Conservation (phyloP, 2,329 filamentous ascomycete species). For the Seiridium unicorne region DNA sequence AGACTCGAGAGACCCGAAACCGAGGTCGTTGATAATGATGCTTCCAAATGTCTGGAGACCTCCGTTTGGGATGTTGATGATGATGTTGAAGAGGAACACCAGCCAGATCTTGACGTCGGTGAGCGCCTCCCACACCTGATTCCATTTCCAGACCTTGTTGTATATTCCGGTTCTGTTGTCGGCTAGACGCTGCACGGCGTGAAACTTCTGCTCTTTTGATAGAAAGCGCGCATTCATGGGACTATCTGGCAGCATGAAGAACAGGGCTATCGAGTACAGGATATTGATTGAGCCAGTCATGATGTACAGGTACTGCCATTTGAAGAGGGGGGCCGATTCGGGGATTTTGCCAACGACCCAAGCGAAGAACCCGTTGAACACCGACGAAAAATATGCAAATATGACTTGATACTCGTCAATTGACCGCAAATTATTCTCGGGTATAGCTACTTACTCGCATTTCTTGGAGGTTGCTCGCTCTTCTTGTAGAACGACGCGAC, state of each 20-base stretch:
- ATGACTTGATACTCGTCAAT: constrained; percentile 18
- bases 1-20: constrained; percentile 17
- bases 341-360: constrained; percentile 27
- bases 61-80: constrained; percentile 27
- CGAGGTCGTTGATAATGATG: constrained; percentile 23
- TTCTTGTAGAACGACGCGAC: constrained; percentile 37
- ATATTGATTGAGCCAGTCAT: constrained; percentile 29
- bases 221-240: constrained; percentile 34
- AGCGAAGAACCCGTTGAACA: constrained; percentile 24
- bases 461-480: constrained; percentile 32
- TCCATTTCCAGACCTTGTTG: constrained; percentile 24
- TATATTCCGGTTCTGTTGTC: constrained; percentile 36
- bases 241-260: constrained; percentile 29
- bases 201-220: constrained; percentile 22
- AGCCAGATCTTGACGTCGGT: constrained; percentile 24
- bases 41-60: constrained; percentile 23
- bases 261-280: constrained; percentile 23
- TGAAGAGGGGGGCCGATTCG: constrained; percentile 14
- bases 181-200: constrained; percentile 29
- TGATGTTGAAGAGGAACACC: constrained; percentile 24
- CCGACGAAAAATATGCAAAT: constrained; percentile 31
- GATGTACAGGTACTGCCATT: constrained; percentile 28
- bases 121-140: constrained; percentile 25
- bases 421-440: not conserved
- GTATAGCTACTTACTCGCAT: constrained; percentile 17